These are phyloP conservation scores for Angophora floribunda DNA, from an alignment of 345 rosid species.

Conservation along the genomic window DNA sequence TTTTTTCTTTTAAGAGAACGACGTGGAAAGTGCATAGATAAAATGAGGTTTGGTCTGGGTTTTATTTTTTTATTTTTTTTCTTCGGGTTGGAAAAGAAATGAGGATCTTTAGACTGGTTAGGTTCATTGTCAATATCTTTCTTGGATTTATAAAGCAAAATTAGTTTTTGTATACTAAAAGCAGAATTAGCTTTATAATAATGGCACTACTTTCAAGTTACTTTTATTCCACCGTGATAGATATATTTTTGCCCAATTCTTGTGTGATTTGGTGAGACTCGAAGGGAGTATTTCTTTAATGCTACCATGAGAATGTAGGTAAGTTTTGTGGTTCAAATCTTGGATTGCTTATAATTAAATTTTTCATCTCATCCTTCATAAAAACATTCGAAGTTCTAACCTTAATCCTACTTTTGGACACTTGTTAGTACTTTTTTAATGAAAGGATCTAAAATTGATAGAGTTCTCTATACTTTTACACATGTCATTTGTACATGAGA, in stretches of 20 bases:
- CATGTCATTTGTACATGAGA: not conserved
- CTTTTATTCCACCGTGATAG: fast-evolving
- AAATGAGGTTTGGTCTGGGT: not conserved
- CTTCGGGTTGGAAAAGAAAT: not conserved
- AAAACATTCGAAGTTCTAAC: fast-evolving
- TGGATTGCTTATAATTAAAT: not conserved
- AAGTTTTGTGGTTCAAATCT: not conserved
- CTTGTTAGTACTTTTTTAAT: not conserved
- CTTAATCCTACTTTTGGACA: fast-evolving
- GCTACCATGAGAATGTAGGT: not conserved
- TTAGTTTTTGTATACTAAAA: not conserved
- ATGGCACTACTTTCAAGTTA: not conserved
- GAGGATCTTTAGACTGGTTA: not conserved
- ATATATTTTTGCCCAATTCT: not conserved
- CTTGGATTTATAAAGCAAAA: not conserved
- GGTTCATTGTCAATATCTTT: not conserved
- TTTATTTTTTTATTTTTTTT: not conserved
- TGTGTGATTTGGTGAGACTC: not conserved
- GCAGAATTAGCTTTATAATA: not conserved
- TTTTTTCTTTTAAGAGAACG: too few species aligned
- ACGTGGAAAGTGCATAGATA: not conserved
- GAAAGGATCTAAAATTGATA: not conserved
- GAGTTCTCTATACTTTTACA: not conserved
- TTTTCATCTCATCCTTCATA: not conserved
- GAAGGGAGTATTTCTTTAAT: not conserved